Percentiles rank a stretch among this genome's conserved stretches.
Conservation (phyloP, 1,139 yeast species). For the Meyerozyma carpophila region DNA sequence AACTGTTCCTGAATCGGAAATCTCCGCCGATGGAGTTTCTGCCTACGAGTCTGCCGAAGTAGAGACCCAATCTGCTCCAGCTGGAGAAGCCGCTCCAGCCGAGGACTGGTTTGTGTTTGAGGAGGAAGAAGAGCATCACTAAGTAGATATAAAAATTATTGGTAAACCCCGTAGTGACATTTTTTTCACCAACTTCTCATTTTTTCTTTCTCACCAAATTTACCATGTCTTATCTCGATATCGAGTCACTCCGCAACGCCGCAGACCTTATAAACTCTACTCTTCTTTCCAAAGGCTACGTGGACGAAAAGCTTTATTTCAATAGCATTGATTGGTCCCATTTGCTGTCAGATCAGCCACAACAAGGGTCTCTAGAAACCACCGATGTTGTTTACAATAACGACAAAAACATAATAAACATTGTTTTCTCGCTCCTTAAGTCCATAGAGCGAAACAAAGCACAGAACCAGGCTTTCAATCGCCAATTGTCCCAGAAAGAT, state of each 20-base stretch:
- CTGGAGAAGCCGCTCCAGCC: conserved; percentile 37
- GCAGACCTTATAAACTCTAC: conserved; percentile 35
- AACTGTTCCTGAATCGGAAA: conserved; percentile 64
- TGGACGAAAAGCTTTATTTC: conserved; percentile 27
- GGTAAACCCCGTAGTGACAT: background rate
- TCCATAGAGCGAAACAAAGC: conserved; percentile 34
- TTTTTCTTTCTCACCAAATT: background rate
- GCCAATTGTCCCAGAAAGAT: conserved; percentile 26
- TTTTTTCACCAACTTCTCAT: background rate
- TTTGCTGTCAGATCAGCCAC: conserved; percentile 7
- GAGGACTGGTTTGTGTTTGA: conserved; percentile 86
- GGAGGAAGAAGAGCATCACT: conserved; percentile 57
- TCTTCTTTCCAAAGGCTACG: conserved; percentile 34
- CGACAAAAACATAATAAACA: conserved; percentile 39
- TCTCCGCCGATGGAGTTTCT: conserved; percentile 67
- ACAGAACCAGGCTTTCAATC: conserved; percentile 30
- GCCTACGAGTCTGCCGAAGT: conserved; percentile 74
- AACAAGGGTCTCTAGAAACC: conserved; percentile 6
- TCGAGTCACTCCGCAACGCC: conserved; percentile 32
- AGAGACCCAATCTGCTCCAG: conserved; percentile 47
- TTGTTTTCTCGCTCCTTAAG: conserved; percentile 35
- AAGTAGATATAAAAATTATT: conserved; percentile 3
- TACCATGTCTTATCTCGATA: conserved; percentile 15
- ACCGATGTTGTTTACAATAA: conserved; percentile 34
- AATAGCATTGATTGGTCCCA: conserved; percentile 29